Percentiles rank a stretch among this genome's conserved stretches.
Evolutionary conservation across 164 flowering plant species (phyloP).

Genomic region (Nymphaea colorata): DNA sequence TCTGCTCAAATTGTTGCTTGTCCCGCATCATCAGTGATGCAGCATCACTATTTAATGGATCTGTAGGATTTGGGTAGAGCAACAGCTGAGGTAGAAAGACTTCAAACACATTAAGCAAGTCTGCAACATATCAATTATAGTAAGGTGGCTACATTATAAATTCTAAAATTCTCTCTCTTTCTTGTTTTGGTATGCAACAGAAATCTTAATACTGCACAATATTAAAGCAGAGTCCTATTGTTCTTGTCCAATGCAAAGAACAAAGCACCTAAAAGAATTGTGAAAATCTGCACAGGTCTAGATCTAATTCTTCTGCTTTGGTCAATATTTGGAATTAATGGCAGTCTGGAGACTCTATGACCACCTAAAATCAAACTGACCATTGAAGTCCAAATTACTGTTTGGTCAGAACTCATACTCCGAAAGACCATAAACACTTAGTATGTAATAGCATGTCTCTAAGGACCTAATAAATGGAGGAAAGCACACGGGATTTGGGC

Average conservation of each 20-base stretch:
- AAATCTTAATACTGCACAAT: neutral
- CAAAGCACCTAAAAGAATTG: too few species aligned
- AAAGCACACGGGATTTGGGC: too few species aligned
- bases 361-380: too few species aligned
- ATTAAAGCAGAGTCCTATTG: neutral
- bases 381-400: too few species aligned
- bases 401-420: too few species aligned
- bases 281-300: too few species aligned
- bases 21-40: conserved; percentile 71
- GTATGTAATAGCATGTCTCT: too few species aligned
- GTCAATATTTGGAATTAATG: too few species aligned
- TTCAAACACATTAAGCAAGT: conserved; percentile 65
- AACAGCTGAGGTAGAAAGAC: conserved; percentile 72
- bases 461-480: too few species aligned
- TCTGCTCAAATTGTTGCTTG: conserved; percentile 44
- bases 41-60: conserved; percentile 71
- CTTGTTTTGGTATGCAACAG: neutral
- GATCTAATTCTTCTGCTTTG: too few species aligned
- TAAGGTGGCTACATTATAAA: neutral
- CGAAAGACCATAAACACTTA: too few species aligned
- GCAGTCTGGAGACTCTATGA: too few species aligned
- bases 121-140: conserved; percentile 23
- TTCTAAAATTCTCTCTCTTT: neutral
- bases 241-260: neutral
- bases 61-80: conserved; percentile 73